Conservation (phyloP, 371 early-diverging fungal species). For the Mortierella sp. region DNA sequence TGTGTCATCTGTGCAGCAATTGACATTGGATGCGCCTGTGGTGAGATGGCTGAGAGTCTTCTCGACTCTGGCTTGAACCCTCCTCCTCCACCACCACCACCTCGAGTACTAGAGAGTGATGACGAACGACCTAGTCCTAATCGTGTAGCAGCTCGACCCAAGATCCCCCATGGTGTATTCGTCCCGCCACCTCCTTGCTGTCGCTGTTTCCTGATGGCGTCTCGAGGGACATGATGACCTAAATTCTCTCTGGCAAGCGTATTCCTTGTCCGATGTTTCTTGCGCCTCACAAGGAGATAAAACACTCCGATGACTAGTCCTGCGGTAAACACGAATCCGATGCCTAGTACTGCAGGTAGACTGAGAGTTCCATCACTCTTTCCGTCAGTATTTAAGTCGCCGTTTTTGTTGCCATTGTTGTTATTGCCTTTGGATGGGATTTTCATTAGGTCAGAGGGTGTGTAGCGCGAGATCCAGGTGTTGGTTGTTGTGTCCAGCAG, state of each 20-base stretch:
- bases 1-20: conserved; percentile 26
- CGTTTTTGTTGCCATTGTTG: not conserved
- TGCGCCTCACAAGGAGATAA: conserved; percentile 29
- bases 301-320: conserved; percentile 26
- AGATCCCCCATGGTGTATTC: not conserved
- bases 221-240: conserved; percentile 12
- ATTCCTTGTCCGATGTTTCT: conserved; percentile 43
- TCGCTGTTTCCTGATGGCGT: conserved; percentile 12
- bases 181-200: not conserved
- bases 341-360: conserved; percentile 26
- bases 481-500: conserved; percentile 44
- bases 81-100: not conserved
- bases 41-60: conserved; percentile 18
- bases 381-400: not conserved
- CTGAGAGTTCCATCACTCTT: not conserved
- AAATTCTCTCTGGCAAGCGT: conserved; percentile 29
- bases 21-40: not conserved
- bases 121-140: conserved; percentile 7
- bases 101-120: not conserved
- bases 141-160: not conserved
- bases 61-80: conserved; percentile 6
- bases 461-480: conserved; percentile 36
- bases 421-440: not conserved
- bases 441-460: not conserved
- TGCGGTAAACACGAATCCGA: conserved; percentile 36